These are phyloP conservation scores for Phaeosphaeriaceae sp. DNA, from an alignment of 2,329 filamentous ascomycete genomes.

Conservation along the genomic window DNA sequence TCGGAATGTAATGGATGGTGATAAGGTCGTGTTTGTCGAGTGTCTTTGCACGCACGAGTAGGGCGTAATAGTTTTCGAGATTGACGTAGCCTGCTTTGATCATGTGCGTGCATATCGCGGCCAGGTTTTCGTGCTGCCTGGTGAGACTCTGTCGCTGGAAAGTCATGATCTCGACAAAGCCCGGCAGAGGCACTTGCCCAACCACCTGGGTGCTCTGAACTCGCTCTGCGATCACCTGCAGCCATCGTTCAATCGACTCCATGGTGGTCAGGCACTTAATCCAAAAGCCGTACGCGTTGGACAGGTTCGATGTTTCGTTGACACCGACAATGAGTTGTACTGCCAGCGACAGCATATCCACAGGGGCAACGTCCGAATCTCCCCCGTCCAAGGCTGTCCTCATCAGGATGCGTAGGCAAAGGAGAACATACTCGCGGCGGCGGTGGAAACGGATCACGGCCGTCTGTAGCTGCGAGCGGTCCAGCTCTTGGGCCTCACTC, in stretches of 20 bases:
- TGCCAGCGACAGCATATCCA: constrained; percentile 33
- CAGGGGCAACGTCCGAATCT: constrained; percentile 28
- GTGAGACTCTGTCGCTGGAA: constrained; percentile 81
- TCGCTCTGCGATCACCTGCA: constrained; percentile 77
- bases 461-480: constrained; percentile 75
- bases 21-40: constrained; percentile 78
- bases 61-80: constrained; percentile 73
- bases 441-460: constrained; percentile 89
- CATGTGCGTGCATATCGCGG: constrained; percentile 78
- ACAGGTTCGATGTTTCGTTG: constrained; percentile 58
- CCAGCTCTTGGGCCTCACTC: constrained; percentile 70
- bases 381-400: constrained; percentile 64
- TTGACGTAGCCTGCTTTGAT: constrained; percentile 77
- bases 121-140: constrained; percentile 87
- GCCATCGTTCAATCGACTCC: constrained; percentile 76
- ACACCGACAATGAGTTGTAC: constrained; percentile 58
- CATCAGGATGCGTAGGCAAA: constrained; percentile 81
- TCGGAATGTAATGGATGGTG: constrained; percentile 80
- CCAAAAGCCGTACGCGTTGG: constrained; percentile 68
- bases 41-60: constrained; percentile 72
- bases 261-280: constrained; percentile 78
- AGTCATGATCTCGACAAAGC: constrained; percentile 78
- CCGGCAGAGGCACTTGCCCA: constrained; percentile 67
- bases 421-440: constrained; percentile 79
- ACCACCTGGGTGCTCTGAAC: constrained; percentile 77